Conservation (phyloP, 768 basidiomycete genomes). For the Auricularia heimuer region DNA sequence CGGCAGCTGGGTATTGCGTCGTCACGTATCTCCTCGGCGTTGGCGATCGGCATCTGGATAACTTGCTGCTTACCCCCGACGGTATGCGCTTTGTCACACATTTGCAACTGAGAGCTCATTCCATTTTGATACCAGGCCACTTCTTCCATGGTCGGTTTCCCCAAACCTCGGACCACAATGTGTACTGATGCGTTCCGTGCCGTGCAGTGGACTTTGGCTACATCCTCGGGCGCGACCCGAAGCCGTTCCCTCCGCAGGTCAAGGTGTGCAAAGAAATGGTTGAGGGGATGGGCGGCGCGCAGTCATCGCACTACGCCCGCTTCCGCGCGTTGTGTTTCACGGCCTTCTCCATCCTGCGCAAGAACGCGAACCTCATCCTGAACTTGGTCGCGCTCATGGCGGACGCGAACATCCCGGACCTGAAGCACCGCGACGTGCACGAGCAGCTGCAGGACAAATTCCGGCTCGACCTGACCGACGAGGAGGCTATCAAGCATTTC, state of each 20-base stretch:
- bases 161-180: too few relatives aligned
- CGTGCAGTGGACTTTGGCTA: constrained; percentile 90
- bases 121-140: neutral
- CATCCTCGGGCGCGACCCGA: constrained; percentile 94
- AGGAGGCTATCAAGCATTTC: constrained; percentile 96
- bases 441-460: constrained; percentile 96
- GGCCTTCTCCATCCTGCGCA: constrained; percentile 92
- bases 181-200: neutral
- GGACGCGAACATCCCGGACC: constrained; percentile 94
- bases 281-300: constrained; percentile 97
- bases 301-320: constrained; percentile 88
- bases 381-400: constrained; percentile 96
- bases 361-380: constrained; percentile 93
- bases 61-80: constrained; percentile 84
- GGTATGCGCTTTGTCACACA: constrained; percentile 33
- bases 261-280: constrained; percentile 99
- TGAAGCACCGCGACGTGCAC: constrained; percentile 82
- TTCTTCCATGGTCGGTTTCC: constrained; percentile 1
- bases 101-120: constrained; percentile 1
- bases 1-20: constrained; percentile 92
- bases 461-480: constrained; percentile 85
- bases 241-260: constrained; percentile 94
- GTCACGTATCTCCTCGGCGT: constrained; percentile 94
- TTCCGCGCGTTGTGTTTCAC: constrained; percentile 97
- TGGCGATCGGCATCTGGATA: constrained; percentile 94